These are phyloP conservation scores for Cadophora sp. DNA, from an alignment of 2,329 filamentous ascomycete species.

Conservation along the genomic window DNA sequence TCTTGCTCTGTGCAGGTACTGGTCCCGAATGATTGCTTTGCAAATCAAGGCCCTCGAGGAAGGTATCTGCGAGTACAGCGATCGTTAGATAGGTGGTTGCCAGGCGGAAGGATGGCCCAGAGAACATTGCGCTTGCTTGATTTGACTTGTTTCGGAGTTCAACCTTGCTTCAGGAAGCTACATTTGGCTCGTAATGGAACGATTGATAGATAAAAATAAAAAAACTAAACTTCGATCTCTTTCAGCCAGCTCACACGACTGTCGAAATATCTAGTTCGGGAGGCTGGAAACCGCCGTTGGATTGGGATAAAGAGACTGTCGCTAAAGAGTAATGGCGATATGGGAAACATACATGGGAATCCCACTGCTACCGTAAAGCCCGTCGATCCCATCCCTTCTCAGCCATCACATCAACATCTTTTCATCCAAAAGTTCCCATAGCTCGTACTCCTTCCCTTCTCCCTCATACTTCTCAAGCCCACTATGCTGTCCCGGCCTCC, in stretches of 20 bases:
- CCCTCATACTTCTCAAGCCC: conserved; percentile 44
- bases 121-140: not conserved
- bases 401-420: conserved; percentile 17
- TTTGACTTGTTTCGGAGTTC: not conserved
- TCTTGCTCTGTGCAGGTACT: conserved; percentile 54
- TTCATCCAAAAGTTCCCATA: conserved; percentile 42
- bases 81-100: conserved; percentile 6
- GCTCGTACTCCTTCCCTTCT: conserved; percentile 44
- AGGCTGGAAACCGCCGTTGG: too few species aligned
- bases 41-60: conserved; percentile 45
- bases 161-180: not conserved
- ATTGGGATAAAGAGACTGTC: too few species aligned
- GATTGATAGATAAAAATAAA: too few species aligned
- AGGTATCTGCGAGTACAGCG: conserved; percentile 34
- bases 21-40: conserved; percentile 54
- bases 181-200: too few species aligned
- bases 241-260: too few species aligned
- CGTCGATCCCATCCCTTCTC: not conserved
- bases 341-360: too few species aligned
- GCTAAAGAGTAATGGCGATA: too few species aligned
- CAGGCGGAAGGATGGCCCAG: not conserved
- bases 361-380: too few species aligned
- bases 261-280: too few species aligned
- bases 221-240: too few species aligned
- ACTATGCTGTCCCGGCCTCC: conserved; percentile 47